Percentiles rank a stretch among this genome's conserved stretches.
phyloP scores from a whole-genome alignment of 1,139 yeast species.

The Lodderomyces parapsilosis region DNA sequence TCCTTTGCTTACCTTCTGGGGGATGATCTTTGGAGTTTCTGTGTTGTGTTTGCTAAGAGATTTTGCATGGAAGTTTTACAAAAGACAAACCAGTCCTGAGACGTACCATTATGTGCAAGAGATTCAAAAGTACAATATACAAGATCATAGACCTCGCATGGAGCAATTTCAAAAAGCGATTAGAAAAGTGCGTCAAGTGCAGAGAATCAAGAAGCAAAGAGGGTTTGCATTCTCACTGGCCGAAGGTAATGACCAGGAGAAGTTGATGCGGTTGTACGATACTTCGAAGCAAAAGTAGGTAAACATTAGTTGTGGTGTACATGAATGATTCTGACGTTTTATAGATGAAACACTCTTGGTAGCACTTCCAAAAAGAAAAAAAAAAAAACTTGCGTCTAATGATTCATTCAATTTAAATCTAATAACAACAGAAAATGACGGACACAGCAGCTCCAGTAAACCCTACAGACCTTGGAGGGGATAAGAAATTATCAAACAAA shows the following conservation, averaged over 20 bases:
- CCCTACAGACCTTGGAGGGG: constrained; percentile 9
- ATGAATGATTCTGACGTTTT: too few species aligned
- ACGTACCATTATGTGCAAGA: constrained; percentile 95
- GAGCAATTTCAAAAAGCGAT: constrained; percentile 97
- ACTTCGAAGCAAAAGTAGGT: constrained; percentile 59
- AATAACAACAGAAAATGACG: constrained; percentile 4
- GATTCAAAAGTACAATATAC: constrained; percentile 92
- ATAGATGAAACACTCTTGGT: neutral
- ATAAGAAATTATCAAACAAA: constrained; percentile 58
- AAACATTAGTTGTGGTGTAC: neutral
- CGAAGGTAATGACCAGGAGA: constrained; percentile 89
- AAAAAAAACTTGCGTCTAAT: neutral
- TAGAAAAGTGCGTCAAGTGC: constrained; percentile 95
- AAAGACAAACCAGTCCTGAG: constrained; percentile 88
- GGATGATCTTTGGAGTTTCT: constrained; percentile 73
- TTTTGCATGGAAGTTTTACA: constrained; percentile 90
- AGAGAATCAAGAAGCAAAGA: constrained; percentile 95
- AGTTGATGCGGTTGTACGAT: constrained; percentile 89
- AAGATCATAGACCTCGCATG: constrained; percentile 91
- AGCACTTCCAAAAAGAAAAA: neutral
- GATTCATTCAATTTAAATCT: neutral
- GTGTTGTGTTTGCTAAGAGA: constrained; percentile 80
- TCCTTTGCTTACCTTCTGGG: constrained; percentile 83
- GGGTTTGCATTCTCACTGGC: constrained; percentile 98
- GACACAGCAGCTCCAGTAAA: constrained; percentile 8